Evolutionary conservation across 495 filamentous ascomycete genomes (phyloP).

Genomic region (Evernia prunastri): DNA sequence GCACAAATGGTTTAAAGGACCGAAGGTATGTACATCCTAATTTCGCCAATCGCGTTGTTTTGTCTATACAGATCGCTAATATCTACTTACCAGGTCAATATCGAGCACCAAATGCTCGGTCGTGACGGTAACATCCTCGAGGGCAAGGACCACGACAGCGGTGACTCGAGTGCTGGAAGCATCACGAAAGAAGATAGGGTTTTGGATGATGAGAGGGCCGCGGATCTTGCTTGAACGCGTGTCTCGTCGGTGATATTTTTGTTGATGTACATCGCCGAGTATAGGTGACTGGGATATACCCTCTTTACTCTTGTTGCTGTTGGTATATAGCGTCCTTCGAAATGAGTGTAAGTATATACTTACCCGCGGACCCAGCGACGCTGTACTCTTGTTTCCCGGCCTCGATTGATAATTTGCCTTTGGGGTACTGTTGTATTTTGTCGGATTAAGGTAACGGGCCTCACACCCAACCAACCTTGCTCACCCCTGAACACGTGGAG

Average conservation of each 20-base stretch:
- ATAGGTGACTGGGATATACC: not conserved
- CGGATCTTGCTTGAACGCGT: slow-evolving; percentile 14
- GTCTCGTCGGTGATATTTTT: not conserved
- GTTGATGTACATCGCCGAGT: not conserved
- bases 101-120: slow-evolving; percentile 28
- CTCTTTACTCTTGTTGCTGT: not conserved
- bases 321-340: not conserved
- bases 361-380: no score
- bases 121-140: slow-evolving; percentile 19
- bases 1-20: slow-evolving; percentile 69
- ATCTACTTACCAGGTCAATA: slow-evolving; percentile 21
- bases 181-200: slow-evolving; percentile 9
- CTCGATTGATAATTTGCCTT: no score
- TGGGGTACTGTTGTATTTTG: no score
- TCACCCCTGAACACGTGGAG: no score
- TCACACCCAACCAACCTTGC: no score
- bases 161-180: slow-evolving; percentile 22
- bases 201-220: slow-evolving; percentile 11
- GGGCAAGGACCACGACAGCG: slow-evolving; percentile 17
- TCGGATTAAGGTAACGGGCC: no score
- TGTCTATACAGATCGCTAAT: not conserved
- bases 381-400: no score
- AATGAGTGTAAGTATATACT: no score
- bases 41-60: not conserved
- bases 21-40: slow-evolving; percentile 41